A percentile compares a stretch with the other conserved stretches of the same genome.
Evolutionary conservation across 805 yeast genomes (phyloP).

Genomic region (Barnettozyma siamensis): DNA sequence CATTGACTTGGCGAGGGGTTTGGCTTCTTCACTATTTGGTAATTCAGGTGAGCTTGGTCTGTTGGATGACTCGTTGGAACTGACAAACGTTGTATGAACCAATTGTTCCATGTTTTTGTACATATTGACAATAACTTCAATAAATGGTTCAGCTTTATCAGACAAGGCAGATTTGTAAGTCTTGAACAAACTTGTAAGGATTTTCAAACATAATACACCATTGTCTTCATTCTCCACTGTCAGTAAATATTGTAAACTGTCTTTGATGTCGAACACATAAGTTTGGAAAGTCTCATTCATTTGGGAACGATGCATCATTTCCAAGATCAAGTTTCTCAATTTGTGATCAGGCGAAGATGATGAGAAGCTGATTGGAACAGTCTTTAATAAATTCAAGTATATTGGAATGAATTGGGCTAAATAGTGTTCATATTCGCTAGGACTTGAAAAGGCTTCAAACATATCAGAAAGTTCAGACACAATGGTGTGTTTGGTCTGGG

Average conservation of each 20-base stretch:
- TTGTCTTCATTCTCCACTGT: conserved; percentile 89
- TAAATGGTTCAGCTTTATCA: conserved; percentile 73
- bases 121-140: conserved; percentile 66
- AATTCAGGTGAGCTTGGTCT: conserved; percentile 40
- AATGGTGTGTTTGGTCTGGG: conserved; percentile 56
- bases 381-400: conserved; percentile 54
- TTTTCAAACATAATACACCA: conserved; percentile 86
- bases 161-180: conserved; percentile 64
- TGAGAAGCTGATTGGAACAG: conserved; percentile 67
- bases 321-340: conserved; percentile 69
- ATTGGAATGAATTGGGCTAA: conserved; percentile 65
- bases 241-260: conserved; percentile 51
- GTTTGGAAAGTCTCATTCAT: conserved; percentile 78
- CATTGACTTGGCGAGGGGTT: conserved; percentile 60
- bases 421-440: conserved; percentile 77
- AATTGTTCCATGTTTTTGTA: conserved; percentile 76
- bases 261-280: conserved; percentile 55
- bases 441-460: conserved; percentile 75
- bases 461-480: conserved; percentile 82
- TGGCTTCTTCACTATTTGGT: conserved; percentile 33
- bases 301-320: conserved; percentile 73
- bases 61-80: conserved; percentile 21
- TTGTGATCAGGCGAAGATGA: conserved; percentile 68
- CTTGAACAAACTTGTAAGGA: conserved; percentile 79
- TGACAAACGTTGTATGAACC: conserved; percentile 63